Conservation (phyloP, 148 eudicot species). For the Arbutus unedo region DNA sequence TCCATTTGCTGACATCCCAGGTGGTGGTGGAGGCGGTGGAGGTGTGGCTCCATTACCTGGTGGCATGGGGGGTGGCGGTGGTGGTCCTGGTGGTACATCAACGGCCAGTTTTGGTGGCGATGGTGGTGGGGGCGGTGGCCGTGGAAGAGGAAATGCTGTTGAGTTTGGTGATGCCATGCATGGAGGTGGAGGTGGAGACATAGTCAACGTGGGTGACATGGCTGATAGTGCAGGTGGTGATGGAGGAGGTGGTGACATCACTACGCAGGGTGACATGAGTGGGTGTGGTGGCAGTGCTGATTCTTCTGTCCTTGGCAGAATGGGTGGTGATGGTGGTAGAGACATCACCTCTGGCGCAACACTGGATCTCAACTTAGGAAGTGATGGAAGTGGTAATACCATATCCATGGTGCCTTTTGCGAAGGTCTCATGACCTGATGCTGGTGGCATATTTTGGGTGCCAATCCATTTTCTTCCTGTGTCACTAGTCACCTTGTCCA, state of each 20-base stretch:
- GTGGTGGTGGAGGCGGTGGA: slow-evolving; percentile 18
- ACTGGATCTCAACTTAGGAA: slow-evolving; percentile 14
- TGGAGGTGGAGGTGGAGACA: slow-evolving; percentile 23
- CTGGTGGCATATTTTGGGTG: not conserved
- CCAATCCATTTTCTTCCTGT: slow-evolving; percentile 16
- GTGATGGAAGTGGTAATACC: slow-evolving; percentile 14
- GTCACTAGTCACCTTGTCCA: not conserved
- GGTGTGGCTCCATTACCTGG: not conserved
- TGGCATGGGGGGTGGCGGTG: not conserved
- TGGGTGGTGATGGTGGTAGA: slow-evolving; percentile 7
- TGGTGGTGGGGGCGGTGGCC: slow-evolving; percentile 6
- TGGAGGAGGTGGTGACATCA: slow-evolving; percentile 10
- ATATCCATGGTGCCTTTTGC: slow-evolving; percentile 11
- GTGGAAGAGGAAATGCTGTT: slow-evolving; percentile 18
- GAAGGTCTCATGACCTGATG: not conserved
- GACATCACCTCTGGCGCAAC: not conserved
- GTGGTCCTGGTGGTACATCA: slow-evolving; percentile 22
- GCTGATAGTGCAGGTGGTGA: slow-evolving; percentile 6
- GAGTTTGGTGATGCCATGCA: not conserved
- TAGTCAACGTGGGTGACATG: not conserved
- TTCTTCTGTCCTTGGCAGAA: slow-evolving; percentile 7
- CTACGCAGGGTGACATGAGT: slow-evolving; percentile 1
- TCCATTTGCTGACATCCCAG: not conserved
- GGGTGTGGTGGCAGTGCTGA: slow-evolving; percentile 14
- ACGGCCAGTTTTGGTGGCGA: slow-evolving; percentile 12